Evolutionary conservation across 148 eudicot genomes (phyloP).

Genomic region (Cornus controversa): DNA sequence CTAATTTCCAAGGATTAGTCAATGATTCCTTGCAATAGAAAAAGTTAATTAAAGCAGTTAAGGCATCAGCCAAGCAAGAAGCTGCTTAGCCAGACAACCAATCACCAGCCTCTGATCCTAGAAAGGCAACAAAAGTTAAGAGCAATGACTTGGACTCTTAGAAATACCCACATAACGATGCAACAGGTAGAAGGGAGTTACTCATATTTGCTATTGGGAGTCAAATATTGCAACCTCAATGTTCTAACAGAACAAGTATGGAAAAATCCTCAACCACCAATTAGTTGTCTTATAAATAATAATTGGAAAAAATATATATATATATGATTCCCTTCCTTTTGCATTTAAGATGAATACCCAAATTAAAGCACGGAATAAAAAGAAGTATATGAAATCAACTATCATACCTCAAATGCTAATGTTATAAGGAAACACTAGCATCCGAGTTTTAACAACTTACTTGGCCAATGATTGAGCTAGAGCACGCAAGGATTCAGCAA

Average conservation of each 20-base stretch:
- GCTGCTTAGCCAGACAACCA: not conserved
- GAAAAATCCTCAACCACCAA: not conserved
- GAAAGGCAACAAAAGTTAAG: not conserved
- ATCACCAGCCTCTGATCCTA: not conserved
- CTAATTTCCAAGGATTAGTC: not conserved
- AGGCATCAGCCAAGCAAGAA: not conserved
- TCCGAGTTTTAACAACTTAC: conserved; percentile 34
- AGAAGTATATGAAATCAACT: not conserved
- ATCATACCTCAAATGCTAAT: not conserved
- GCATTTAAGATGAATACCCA: not conserved
- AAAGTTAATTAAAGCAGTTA: not conserved
- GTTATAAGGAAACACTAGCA: not conserved
- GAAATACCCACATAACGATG: not conserved
- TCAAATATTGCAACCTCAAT: not conserved
- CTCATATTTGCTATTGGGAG: not conserved
- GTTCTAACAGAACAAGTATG: not conserved
- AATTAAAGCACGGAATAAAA: not conserved
- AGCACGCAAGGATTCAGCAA: conserved; percentile 71
- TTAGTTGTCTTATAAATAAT: not conserved
- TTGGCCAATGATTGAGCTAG: conserved; percentile 81
- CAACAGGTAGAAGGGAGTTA: not conserved
- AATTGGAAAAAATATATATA: not conserved
- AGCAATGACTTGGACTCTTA: not conserved
- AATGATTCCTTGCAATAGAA: not conserved
- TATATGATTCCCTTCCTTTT: not conserved